Evolutionary conservation across 768 basidiomycete genomes (phyloP).

Genomic region (Boletus huronensis): DNA sequence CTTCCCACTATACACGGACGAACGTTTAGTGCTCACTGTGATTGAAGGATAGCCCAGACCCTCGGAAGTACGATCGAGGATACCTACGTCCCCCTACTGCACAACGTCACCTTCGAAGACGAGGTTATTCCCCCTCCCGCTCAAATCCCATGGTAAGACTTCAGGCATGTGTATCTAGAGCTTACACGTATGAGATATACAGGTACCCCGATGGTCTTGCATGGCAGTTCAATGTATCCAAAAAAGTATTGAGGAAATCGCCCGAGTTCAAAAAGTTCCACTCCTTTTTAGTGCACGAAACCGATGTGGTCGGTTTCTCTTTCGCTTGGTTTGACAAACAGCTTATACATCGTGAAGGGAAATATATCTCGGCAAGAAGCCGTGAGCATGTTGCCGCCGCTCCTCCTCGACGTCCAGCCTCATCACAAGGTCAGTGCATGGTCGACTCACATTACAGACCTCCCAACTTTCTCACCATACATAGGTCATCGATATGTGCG

Average conservation of each 20-base stretch:
- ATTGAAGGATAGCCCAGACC: constrained; percentile 56
- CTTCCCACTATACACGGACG: neutral
- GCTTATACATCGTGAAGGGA: constrained; percentile 50
- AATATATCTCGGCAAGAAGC: constrained; percentile 96
- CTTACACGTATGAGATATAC: neutral
- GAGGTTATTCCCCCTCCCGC: constrained; percentile 73
- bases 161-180: neutral
- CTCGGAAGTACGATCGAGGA: constrained; percentile 78
- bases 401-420: constrained; percentile 91
- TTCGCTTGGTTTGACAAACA: neutral
- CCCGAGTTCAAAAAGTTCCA: constrained; percentile 94
- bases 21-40: neutral
- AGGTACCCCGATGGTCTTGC: constrained; percentile 96
- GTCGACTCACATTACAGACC: neutral
- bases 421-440: constrained; percentile 66
- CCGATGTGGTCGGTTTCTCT: constrained; percentile 76
- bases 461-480: neutral
- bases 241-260: constrained; percentile 80
- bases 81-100: constrained; percentile 74
- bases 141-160: constrained; percentile 78
- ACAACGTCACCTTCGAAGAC: constrained; percentile 71
- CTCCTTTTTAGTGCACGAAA: constrained; percentile 94
- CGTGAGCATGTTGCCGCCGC: constrained; percentile 98
- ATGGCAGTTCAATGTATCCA: constrained; percentile 94
- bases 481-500: constrained; percentile 95